Base-by-base conservation (phyloP, 495 filamentous ascomycete species). In the Aspergillus bridgeri region DNA sequence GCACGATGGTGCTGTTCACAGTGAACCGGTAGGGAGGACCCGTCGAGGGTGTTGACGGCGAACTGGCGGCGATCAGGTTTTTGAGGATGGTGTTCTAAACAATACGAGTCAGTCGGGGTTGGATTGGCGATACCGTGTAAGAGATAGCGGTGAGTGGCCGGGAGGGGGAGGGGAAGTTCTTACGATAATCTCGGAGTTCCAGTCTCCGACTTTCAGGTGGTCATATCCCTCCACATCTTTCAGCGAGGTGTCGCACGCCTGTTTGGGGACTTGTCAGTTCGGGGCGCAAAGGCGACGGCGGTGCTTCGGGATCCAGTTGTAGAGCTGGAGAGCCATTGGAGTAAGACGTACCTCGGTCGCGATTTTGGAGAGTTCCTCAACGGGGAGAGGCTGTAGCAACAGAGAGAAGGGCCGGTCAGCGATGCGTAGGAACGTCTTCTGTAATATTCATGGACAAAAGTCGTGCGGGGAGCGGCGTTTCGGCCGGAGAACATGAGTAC, bases 1-100 rank as follows among this genome's bases (percentile, higher is more conserved):
- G 94, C 58, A 98, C 94, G 69, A 98, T 97, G 62, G 92, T 98
- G 80, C 90, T 95, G 81, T 95, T 96, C 70, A 96, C 90, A 58
- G 89, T 87, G 74, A 90, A 98, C 72, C 97, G 96, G 81, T 86
- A 95, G 17, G 74, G 72, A 7, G 81, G 70, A 1, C 71, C 63
- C 21, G 81, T 71, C 23, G 69, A 56, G 77, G 80, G 47, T 53
- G 74, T 65, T 55, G 70, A 64, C 46, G 86, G 87, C 15, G 85
- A 83, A 44, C 91, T 88, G 64, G 96, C 92, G 56, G 87, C 81
- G 71, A 97, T 91, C 55, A 98, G 79, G 50, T 86, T 81, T 68
- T 89, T 86, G 56, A 98, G 89, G 77, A 95, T 89, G 43, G 82
- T 82, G 78, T 91, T 94, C 91, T 96, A 64, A 38, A 11, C 2